phyloP scores from a whole-genome alignment of 208 protist genomes.

The Trypanosoma lewisi region DNA sequence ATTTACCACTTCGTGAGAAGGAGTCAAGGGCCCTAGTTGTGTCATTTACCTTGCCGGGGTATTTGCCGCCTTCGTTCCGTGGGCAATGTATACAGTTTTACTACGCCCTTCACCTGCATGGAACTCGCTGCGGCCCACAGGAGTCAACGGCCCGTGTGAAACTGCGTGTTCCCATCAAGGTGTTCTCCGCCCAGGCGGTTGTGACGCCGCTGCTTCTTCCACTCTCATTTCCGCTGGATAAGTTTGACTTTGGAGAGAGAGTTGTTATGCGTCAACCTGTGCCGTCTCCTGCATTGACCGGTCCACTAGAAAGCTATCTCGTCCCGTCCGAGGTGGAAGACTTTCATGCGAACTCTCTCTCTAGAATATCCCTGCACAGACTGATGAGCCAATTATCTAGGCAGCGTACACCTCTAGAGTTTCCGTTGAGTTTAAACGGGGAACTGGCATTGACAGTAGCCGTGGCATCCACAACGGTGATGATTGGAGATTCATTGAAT shows the following conservation, averaged over 20 bases:
- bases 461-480: conserved; percentile 34
- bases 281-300: conserved; percentile 30
- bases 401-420: conserved; percentile 29
- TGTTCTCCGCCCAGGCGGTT: conserved; percentile 16
- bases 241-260: conserved; percentile 29
- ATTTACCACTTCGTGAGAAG: conserved; percentile 20
- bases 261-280: conserved; percentile 29
- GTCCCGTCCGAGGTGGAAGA: conserved; percentile 28
- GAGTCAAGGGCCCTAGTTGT: conserved; percentile 24
- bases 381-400: conserved; percentile 18
- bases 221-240: conserved; percentile 36
- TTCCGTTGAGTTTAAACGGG: conserved; percentile 27
- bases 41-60: conserved; percentile 47
- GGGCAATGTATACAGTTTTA: conserved; percentile 31
- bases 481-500: conserved; percentile 37
- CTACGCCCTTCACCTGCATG: conserved; percentile 19
- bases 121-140: background rate
- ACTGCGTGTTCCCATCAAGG: conserved; percentile 17
- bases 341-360: conserved; percentile 23
- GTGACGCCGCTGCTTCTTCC: conserved; percentile 18
- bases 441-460: conserved; percentile 27
- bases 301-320: conserved; percentile 29
- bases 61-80: conserved; percentile 44
- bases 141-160: background rate
- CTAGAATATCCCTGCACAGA: conserved; percentile 15